These are phyloP conservation scores for Pyrenochaeta sp. DNA, from an alignment of 2,329 filamentous ascomycete species.

Conservation along the genomic window DNA sequence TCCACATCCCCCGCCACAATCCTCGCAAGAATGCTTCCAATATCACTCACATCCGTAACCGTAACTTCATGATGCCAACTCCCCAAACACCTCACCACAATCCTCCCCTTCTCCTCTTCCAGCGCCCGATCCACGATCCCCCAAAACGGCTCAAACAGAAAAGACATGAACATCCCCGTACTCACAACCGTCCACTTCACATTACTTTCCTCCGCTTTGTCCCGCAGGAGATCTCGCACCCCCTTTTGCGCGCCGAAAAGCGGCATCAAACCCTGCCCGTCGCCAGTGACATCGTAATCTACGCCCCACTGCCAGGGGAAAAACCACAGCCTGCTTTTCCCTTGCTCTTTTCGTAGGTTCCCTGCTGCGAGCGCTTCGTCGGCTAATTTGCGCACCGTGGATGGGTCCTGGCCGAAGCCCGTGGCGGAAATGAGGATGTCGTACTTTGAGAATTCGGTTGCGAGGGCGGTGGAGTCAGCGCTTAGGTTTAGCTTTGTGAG, in stretches of 20 bases:
- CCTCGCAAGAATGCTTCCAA: constrained; percentile 68
- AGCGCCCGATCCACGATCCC: constrained; percentile 64
- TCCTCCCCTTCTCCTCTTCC: constrained; percentile 1
- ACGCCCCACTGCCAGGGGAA: constrained; percentile 80
- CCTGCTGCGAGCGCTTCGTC: constrained; percentile 63
- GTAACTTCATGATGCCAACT: constrained; percentile 70
- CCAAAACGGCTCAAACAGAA: constrained; percentile 70
- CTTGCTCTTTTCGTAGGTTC: constrained; percentile 45
- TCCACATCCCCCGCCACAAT: constrained; percentile 53
- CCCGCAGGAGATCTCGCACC: constrained; percentile 38
- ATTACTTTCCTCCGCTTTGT: constrained; percentile 26
- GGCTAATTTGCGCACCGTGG: constrained; percentile 66
- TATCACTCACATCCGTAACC: constrained; percentile 69
- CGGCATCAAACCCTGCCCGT: constrained; percentile 64
- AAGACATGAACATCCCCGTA: constrained; percentile 76
- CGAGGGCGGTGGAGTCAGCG: constrained; percentile 35
- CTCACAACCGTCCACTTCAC: constrained; percentile 71
- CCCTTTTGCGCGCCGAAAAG: constrained; percentile 73
- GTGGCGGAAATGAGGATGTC: constrained; percentile 67
- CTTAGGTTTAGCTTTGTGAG: constrained; percentile 54
- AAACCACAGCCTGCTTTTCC: constrained; percentile 50
- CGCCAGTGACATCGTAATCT: constrained; percentile 72
- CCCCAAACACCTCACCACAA: constrained; percentile 64
- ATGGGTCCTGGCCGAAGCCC: constrained; percentile 65
- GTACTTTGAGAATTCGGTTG: constrained; percentile 53